A percentile compares a stretch with the other conserved stretches of the same genome.
Evolutionary conservation across 805 yeast genomes (phyloP).

Genomic region (Candida easanensis): DNA sequence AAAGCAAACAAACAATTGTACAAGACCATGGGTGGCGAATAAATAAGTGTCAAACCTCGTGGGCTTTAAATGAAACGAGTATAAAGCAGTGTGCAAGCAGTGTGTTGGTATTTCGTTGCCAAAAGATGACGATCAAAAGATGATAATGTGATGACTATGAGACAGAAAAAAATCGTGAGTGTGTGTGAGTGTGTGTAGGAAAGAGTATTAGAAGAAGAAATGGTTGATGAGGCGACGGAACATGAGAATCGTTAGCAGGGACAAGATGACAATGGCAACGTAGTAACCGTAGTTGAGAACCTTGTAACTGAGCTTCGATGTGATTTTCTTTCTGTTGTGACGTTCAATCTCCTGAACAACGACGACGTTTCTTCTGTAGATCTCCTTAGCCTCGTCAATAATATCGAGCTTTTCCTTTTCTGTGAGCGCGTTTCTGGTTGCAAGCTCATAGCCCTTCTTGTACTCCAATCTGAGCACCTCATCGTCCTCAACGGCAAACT

Average conservation of each 20-base stretch:
- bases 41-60: neutral
- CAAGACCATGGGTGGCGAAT: neutral
- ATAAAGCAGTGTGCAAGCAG: neutral
- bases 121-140: neutral
- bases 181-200: neutral
- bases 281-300: slow-evolving; percentile 52
- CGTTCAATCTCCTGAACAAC: slow-evolving; percentile 66
- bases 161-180: neutral
- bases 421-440: slow-evolving; percentile 65
- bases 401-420: slow-evolving; percentile 71
- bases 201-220: slow-evolving; percentile 1
- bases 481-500: slow-evolving; percentile 67
- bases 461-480: slow-evolving; percentile 60
- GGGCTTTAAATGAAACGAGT: no score
- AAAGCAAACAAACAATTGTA: neutral
- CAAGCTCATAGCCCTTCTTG: slow-evolving; percentile 75
- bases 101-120: no score
- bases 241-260: slow-evolving; percentile 32
- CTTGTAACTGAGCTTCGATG: slow-evolving; percentile 52
- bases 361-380: slow-evolving; percentile 59
- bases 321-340: slow-evolving; percentile 58
- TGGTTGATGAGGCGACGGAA: slow-evolving; percentile 31
- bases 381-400: slow-evolving; percentile 62
- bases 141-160: neutral
- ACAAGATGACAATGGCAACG: slow-evolving; percentile 33